Conservation (phyloP, 306 rosid species). For the Arachis stenosperma region DNA sequence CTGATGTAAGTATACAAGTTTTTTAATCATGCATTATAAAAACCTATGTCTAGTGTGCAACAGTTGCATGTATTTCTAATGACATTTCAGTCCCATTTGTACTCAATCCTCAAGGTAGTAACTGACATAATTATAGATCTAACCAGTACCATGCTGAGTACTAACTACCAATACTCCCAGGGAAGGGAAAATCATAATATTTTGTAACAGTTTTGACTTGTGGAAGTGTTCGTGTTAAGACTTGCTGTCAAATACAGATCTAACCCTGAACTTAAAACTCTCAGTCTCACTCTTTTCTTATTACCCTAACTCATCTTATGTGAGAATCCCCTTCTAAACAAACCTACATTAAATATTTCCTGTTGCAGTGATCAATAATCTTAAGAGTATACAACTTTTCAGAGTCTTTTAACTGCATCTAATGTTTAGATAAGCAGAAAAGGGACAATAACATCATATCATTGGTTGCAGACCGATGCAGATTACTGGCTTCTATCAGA, state of each 20-base stretch:
- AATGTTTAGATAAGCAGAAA: constrained; percentile 21
- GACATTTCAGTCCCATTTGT: not conserved
- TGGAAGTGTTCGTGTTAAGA: not conserved
- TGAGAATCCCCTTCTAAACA: not conserved
- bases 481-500: constrained; percentile 99
- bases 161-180: not conserved
- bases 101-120: constrained; percentile 9
- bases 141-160: not conserved
- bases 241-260: not conserved
- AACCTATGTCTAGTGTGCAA: not conserved
- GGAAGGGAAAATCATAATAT: too few species aligned
- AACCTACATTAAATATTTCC: constrained; percentile 7
- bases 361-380: constrained; percentile 14
- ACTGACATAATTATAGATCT: not conserved
- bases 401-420: not conserved
- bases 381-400: not conserved
- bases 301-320: not conserved
- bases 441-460: constrained; percentile 1
- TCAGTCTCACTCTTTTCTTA: not conserved
- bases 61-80: constrained; percentile 3
- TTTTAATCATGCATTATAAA: not conserved
- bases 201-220: too few species aligned
- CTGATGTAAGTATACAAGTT: constrained; percentile 67
- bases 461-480: constrained; percentile 79
- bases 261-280: not conserved